These are phyloP conservation scores for Arthonia radiata DNA, from an alignment of 495 filamentous ascomycete genomes.

Conservation along the genomic window DNA sequence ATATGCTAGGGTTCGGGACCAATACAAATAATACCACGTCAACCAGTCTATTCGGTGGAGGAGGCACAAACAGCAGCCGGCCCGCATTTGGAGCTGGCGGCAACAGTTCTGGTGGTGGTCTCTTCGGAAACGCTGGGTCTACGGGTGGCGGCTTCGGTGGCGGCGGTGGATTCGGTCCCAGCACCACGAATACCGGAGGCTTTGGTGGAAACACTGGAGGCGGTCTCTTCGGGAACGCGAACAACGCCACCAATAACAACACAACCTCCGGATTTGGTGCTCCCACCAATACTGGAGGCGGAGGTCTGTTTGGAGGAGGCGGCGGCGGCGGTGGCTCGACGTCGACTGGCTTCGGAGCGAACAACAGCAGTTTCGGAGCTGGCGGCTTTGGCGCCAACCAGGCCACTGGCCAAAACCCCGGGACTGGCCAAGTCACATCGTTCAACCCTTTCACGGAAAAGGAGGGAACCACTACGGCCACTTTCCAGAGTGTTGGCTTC, in stretches of 20 bases:
- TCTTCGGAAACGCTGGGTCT: conserved; percentile 4
- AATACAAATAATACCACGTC: too few species aligned
- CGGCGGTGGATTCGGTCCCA: conserved; percentile 4
- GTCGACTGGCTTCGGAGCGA: too few species aligned
- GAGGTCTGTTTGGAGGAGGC: conserved; percentile 29
- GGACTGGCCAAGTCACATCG: conserved; percentile 49
- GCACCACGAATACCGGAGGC: conserved; percentile 24
- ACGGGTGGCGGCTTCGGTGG: conserved; percentile 8
- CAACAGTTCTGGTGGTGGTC: conserved; percentile 6
- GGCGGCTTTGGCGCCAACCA: too few species aligned
- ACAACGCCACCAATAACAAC: conserved; percentile 28
- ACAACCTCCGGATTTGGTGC: conserved; percentile 26
- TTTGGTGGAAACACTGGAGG: conserved; percentile 3
- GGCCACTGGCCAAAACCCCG: conserved; percentile 26
- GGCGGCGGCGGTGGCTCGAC: conserved; percentile 12
- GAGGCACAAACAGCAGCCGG: conserved; percentile 6
- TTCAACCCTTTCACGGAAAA: conserved; percentile 67
- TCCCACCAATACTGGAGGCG: conserved; percentile 8
- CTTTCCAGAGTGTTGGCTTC: conserved; percentile 74
- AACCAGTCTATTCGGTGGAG: conserved; percentile 1
- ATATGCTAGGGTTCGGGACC: too few species aligned
- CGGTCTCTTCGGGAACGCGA: conserved; percentile 8
- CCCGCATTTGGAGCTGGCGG: conserved; percentile 18
- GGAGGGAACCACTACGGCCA: conserved; percentile 39
- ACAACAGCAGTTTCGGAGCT: too few species aligned